Conservation (phyloP, 2,329 filamentous ascomycete genomes). For the Monilinia laxa region DNA sequence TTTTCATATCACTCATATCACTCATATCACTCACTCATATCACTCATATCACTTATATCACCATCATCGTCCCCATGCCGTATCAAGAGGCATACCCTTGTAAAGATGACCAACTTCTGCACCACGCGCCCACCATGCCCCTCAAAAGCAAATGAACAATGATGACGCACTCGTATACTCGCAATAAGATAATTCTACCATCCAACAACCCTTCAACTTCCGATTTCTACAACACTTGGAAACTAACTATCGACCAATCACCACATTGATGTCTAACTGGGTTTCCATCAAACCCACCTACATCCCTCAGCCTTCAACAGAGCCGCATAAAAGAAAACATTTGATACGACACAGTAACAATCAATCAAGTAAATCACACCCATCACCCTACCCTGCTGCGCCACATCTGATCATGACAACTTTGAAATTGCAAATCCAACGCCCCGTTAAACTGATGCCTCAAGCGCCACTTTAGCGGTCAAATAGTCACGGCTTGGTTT, state of each 20-base stretch:
- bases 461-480: conserved; percentile 4
- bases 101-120: conserved; percentile 5
- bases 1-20: neutral
- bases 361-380: too few species aligned
- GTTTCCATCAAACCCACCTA: neutral
- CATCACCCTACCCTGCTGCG: too few species aligned
- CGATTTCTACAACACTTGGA: too few species aligned
- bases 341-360: too few species aligned
- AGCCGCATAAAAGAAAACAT: neutral
- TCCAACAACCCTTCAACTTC: too few species aligned
- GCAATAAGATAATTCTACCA: too few species aligned
- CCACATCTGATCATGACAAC: too few species aligned
- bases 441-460: neutral
- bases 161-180: too few species aligned
- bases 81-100: neutral
- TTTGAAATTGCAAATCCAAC: neutral
- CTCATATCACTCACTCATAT: neutral
- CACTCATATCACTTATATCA: neutral
- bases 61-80: neutral
- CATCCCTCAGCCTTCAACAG: conserved; percentile 2
- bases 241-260: too few species aligned
- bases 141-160: too few species aligned
- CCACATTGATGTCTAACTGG: neutral
- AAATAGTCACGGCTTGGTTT: neutral
- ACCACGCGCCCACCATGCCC: neutral